Evolutionary conservation across 2,329 filamentous ascomycete species (phyloP).

Genomic region (Alternaria dauci): DNA sequence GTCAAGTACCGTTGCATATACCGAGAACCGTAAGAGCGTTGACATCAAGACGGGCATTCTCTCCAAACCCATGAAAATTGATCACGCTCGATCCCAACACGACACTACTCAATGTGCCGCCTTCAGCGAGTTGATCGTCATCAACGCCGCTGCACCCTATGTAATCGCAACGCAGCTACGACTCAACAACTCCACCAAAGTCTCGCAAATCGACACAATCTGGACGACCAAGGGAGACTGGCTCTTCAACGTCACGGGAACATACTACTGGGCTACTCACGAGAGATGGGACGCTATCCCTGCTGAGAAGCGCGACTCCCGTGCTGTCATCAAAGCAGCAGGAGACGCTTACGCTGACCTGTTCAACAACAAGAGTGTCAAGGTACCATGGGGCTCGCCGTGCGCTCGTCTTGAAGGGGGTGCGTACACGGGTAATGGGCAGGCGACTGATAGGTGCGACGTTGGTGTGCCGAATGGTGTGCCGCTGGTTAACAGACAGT

Average conservation of each 20-base stretch:
- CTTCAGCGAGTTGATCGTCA: slow-evolving; percentile 42
- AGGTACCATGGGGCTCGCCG: slow-evolving; percentile 40
- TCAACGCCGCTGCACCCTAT: slow-evolving; percentile 34
- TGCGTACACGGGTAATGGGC: slow-evolving; percentile 38
- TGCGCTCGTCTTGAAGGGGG: slow-evolving; percentile 42
- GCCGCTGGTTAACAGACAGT: slow-evolving; percentile 37
- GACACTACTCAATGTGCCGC: slow-evolving; percentile 38
- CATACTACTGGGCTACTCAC: slow-evolving; percentile 34
- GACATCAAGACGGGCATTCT: slow-evolving; percentile 31
- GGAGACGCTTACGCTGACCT: slow-evolving; percentile 42
- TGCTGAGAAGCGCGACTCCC: slow-evolving; percentile 23
- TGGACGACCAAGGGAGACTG: slow-evolving; percentile 42
- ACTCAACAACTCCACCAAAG: slow-evolving; percentile 33
- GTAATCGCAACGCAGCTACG: slow-evolving; percentile 41
- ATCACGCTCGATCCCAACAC: slow-evolving; percentile 37
- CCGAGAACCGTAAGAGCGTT: slow-evolving; percentile 37
- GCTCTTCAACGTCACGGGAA: slow-evolving; percentile 44
- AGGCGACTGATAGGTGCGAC: slow-evolving; percentile 34
- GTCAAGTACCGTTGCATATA: slow-evolving; percentile 29
- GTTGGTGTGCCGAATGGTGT: slow-evolving; percentile 43
- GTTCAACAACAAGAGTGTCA: slow-evolving; percentile 36
- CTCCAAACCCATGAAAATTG: slow-evolving; percentile 34
- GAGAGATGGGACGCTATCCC: slow-evolving; percentile 39
- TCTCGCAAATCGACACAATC: slow-evolving; percentile 36
- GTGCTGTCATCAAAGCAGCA: slow-evolving; percentile 37